phyloP scores from a whole-genome alignment of 805 yeast genomes.

The Wickerhamomyces kurtzmanii region DNA sequence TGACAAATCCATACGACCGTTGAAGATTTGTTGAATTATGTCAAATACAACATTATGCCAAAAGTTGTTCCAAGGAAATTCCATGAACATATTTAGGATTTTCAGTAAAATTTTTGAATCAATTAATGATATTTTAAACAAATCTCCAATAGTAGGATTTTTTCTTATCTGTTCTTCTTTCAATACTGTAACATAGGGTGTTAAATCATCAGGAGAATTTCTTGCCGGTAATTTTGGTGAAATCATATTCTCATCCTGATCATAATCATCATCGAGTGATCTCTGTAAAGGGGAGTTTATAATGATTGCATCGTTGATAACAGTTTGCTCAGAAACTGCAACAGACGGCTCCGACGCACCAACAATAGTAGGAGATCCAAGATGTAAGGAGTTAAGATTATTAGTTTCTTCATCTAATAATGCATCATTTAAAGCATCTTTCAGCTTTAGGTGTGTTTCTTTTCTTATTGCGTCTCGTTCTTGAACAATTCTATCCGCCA shows the following conservation, averaged over 20 bases:
- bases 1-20: slow-evolving; percentile 66
- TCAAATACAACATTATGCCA: slow-evolving; percentile 83
- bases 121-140: slow-evolving; percentile 54
- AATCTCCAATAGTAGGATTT: slow-evolving; percentile 62
- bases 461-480: slow-evolving; percentile 62
- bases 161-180: slow-evolving; percentile 27
- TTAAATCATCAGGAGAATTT: too few species aligned
- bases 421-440: slow-evolving; percentile 18
- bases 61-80: slow-evolving; percentile 77
- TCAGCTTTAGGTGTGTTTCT: slow-evolving; percentile 14
- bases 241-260: too few species aligned
- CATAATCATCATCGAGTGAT: too few species aligned
- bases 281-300: too few species aligned
- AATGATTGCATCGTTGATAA: too few species aligned
- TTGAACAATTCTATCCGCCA: slow-evolving; percentile 55
- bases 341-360: slow-evolving; percentile 19
- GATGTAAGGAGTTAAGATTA: background rate
- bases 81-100: slow-evolving; percentile 58
- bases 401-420: slow-evolving; percentile 6
- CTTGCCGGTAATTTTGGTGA: background rate
- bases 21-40: slow-evolving; percentile 71
- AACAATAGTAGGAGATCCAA: slow-evolving; percentile 8
- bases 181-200: too few species aligned
- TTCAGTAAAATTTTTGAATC: slow-evolving; percentile 53
- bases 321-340: too few species aligned